Evolutionary conservation across 2,329 filamentous ascomycete genomes (phyloP).

Genomic region (Mollisia scopiformis): DNA sequence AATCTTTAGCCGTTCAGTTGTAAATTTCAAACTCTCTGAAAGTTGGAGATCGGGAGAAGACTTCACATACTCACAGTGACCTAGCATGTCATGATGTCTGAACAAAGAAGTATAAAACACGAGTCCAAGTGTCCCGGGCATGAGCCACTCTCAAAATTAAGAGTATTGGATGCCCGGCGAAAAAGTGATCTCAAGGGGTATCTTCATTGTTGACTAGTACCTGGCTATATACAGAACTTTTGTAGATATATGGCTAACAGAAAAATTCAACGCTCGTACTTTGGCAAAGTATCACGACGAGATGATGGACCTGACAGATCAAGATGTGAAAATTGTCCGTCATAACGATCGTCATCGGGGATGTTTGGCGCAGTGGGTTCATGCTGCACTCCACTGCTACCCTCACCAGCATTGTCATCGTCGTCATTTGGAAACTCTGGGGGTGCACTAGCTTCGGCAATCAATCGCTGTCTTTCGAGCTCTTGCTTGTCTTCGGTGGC

Average conservation of each 20-base stretch:
- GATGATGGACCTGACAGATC: slow-evolving; percentile 8
- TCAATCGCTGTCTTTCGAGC: slow-evolving; percentile 58
- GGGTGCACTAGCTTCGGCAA: slow-evolving; percentile 56
- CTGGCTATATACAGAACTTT: background rate
- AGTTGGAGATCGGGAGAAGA: too few species aligned
- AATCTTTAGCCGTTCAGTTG: too few species aligned
- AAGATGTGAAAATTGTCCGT: slow-evolving; percentile 23
- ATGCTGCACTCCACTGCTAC: slow-evolving; percentile 24
- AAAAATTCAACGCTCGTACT: slow-evolving; percentile 34
- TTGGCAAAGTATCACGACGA: slow-evolving; percentile 32
- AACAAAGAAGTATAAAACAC: too few species aligned
- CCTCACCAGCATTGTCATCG: slow-evolving; percentile 36
- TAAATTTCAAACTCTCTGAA: too few species aligned
- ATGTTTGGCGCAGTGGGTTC: slow-evolving; percentile 62
- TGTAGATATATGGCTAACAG: background rate
- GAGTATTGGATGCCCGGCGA: background rate
- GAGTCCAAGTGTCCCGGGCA: too few species aligned
- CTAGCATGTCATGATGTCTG: too few species aligned
- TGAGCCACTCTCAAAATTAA: too few species aligned
- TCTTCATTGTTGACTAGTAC: background rate
- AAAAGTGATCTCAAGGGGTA: background rate
- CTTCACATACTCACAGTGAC: too few species aligned
- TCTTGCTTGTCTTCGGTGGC: slow-evolving; percentile 71
- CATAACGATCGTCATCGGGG: slow-evolving; percentile 57
- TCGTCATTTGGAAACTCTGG: slow-evolving; percentile 54